Base-by-base conservation (phyloP, 2,329 filamentous ascomycete genomes). In the Xylaria sp. region DNA sequence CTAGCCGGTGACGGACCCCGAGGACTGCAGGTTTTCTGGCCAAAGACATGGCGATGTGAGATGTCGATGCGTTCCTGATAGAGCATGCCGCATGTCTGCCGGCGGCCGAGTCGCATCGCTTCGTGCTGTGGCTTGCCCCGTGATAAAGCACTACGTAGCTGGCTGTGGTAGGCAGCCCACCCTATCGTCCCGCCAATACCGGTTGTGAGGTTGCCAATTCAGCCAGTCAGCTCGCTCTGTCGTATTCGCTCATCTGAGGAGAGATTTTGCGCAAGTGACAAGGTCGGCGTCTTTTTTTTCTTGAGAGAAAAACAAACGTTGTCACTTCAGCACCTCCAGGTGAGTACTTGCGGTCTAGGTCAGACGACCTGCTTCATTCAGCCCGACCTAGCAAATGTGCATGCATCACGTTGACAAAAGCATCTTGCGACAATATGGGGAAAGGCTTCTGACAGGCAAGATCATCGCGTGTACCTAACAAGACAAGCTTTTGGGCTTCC, bases 401-500 rank as follows among this genome's bases (percentile, higher is more conserved):
- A 47, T 29, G 40, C 43, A 29, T 17, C 10, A 27, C n/a, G 44
- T 21, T 47, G 27, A 35, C 46, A 48, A 35, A 35, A 33, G 46
- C 29, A 48, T 21, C 33, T 41, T 17, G 4, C 38, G 17, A 21
- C 38, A 13, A 6, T 4, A 41, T 15, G 38, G 38, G 38, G 17
- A n/a, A 21, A 8, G 21, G 17, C 41, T 21, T 31, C 43, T 9
- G 27, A n/a, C 3, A 31, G 9, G 27, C 37, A 37, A n/a, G 51
- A 55, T 60, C 51, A 41, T 60, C 25, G 38, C n/a, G 23, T 44
- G 40, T 29, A 44, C 52, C 29, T 21, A 23, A 37, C 4, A 47
- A 64, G 62, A 64, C 62, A 64, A 64, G 62, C 62, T 64, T 64
- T 64, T 54, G 54, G 62, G 59, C 58, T 59, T 56, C 59, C 52